phyloP scores from a whole-genome alignment of 495 filamentous ascomycete species.

The Rusavskia elegans region DNA sequence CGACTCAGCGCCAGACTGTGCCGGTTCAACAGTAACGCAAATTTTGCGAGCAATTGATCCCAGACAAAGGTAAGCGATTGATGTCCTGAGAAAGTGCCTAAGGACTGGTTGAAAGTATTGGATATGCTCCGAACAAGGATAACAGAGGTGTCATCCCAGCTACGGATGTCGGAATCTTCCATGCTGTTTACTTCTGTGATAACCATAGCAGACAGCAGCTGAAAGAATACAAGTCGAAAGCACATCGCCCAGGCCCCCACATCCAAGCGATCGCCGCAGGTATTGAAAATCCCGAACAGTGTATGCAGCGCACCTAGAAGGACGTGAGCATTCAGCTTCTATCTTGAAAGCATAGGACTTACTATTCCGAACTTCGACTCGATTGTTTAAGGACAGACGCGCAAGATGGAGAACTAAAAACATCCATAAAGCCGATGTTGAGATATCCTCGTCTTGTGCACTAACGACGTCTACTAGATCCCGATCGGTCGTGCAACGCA shows the following conservation, averaged over 20 bases:
- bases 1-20: constrained; percentile 52
- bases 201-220: constrained; percentile 41
- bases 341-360: constrained; percentile 8
- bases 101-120: constrained; percentile 49
- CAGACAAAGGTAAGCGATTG: constrained; percentile 45
- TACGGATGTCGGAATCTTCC: constrained; percentile 22
- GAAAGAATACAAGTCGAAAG: constrained; percentile 62
- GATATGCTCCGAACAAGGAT: constrained; percentile 56
- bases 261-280: constrained; percentile 65
- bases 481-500: background rate
- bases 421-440: constrained; percentile 63
- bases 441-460: constrained; percentile 19
- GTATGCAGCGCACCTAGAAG: constrained; percentile 60
- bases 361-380: constrained; percentile 82
- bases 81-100: constrained; percentile 42
- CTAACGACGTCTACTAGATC: background rate
- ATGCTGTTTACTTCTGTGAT: background rate
- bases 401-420: constrained; percentile 64
- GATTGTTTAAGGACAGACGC: constrained; percentile 56
- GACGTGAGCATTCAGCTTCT: background rate
- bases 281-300: constrained; percentile 79
- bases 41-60: constrained; percentile 50
- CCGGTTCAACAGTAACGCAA: constrained; percentile 42
- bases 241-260: constrained; percentile 73
- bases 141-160: constrained; percentile 66